Evolutionary conservation across 2,329 filamentous ascomycete genomes (phyloP), one percentile per base, ranked within the genome.

Genomic region (Neobulgaria alba): DNA sequence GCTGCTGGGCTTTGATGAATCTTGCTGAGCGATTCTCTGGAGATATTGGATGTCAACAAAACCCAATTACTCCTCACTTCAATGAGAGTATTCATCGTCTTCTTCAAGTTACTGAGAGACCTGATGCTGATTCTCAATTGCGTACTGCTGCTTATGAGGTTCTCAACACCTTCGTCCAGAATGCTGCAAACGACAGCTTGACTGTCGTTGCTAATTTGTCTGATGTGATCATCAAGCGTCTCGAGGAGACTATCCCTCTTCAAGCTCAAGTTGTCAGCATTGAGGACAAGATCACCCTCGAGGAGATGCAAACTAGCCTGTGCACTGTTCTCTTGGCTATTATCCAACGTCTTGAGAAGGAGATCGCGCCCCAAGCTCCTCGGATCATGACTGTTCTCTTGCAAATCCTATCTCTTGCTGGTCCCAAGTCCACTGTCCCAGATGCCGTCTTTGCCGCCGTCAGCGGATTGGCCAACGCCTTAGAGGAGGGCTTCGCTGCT

Each of bases 1-100:
- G 92, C 78, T 98, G 92, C 69, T 95, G 93, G 92, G 89, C 92
- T 21, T 69, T 98, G 52, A 96, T 98, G 86, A 98, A 96, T 67
- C 69, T 98, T 60, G 90, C 92, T 9, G 92, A 98, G 61, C 83
- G 89, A 47, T 98, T 96, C 61, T 85, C 88, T 20, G 87, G 88
- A 43, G 89, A 95, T 41, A 74, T 81, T 41, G 86, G 85, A 36
- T 82, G 81, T 46, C 56, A 70, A 31, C 71, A 82, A 55, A 98
- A 96, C 67, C 75, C 87, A 32, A 72, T 98, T 36, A 94, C 89
- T 2, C 79, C 82, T 48, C 87, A 95, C 67, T 98, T 98, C 69
- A 83, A 95, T 66, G 78, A 89, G 57, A 95, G 89, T 60, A 82
- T 96, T 45, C 79, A 79, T 57, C 87, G 85, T 46, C 73, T 98